These are phyloP conservation scores for Saccharomycodes ludwigii DNA, from an alignment of 805 yeast species.

Conservation along the genomic window DNA sequence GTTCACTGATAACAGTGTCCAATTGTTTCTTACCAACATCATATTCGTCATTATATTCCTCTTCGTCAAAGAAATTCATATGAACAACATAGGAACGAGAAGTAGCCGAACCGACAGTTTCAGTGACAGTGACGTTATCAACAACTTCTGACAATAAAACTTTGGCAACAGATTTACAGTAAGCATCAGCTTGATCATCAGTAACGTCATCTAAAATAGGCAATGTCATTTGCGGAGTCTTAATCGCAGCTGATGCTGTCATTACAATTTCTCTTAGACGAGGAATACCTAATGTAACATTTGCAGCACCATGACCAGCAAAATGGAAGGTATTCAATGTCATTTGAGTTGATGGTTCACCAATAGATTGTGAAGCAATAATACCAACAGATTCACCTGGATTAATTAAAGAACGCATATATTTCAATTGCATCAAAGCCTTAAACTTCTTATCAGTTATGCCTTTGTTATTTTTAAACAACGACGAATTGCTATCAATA, in stretches of 20 bases:
- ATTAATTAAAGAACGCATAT: slow-evolving; percentile 86
- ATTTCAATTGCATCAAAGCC: slow-evolving; percentile 95
- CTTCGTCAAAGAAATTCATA: slow-evolving; percentile 59
- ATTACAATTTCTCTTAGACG: slow-evolving; percentile 99
- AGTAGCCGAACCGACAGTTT: slow-evolving; percentile 60
- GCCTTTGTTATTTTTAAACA: slow-evolving; percentile 43
- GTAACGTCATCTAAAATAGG: slow-evolving; percentile 72
- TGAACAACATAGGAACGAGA: slow-evolving; percentile 66
- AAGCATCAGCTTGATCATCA: slow-evolving; percentile 81
- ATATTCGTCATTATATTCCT: slow-evolving; percentile 77
- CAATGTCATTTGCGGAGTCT: slow-evolving; percentile 97
- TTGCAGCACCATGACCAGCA: slow-evolving; percentile 99
- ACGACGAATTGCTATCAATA: slow-evolving; percentile 39
- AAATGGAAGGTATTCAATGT: slow-evolving; percentile 94
- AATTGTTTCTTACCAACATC: slow-evolving; percentile 75
- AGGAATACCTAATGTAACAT: slow-evolving; percentile 98
- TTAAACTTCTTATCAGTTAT: slow-evolving; percentile 71
- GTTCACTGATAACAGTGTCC: slow-evolving; percentile 50
- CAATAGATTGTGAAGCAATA: slow-evolving; percentile 94
- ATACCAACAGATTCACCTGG: slow-evolving; percentile 99
- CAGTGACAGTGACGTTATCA: slow-evolving; percentile 75
- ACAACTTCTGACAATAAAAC: slow-evolving; percentile 82
- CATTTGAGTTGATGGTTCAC: slow-evolving; percentile 99
- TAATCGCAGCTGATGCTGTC: slow-evolving; percentile 93
- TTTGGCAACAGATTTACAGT: slow-evolving; percentile 81